Percentiles rank a stretch among this genome's conserved stretches.
Conservation (phyloP, 2,329 filamentous ascomycete species). For the Colletotrichum trifolii region DNA sequence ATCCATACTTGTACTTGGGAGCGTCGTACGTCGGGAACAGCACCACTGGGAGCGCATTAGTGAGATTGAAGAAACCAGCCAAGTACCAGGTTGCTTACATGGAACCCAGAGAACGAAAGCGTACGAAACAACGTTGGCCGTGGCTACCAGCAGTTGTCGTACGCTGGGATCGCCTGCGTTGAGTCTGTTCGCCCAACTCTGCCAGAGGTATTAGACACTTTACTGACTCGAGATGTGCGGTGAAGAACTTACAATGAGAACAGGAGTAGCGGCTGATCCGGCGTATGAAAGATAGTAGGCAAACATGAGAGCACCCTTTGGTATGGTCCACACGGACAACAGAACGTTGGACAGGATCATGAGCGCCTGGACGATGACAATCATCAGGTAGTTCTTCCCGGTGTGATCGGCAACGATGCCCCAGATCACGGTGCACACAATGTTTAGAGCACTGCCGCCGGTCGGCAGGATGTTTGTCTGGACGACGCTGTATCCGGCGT, state of each 20-base stretch:
- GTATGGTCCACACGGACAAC: slow-evolving; percentile 40
- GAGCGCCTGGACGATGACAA: slow-evolving; percentile 33
- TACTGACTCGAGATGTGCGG: too few relatives aligned
- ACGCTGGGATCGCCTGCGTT: slow-evolving; percentile 23
- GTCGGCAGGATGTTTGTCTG: slow-evolving; percentile 61
- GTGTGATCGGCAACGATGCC: slow-evolving; percentile 40
- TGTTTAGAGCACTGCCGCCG: slow-evolving; percentile 29
- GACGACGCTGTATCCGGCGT: slow-evolving; percentile 55
- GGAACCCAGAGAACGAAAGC: slow-evolving; percentile 30
- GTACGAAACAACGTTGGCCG: slow-evolving; percentile 23
- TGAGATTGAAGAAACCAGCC: fast-evolving
- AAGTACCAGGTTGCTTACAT: not conserved
- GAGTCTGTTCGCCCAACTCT: slow-evolving; percentile 26
- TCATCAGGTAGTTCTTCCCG: slow-evolving; percentile 32
- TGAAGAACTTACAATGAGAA: slow-evolving; percentile 38
- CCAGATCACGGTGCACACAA: slow-evolving; percentile 34
- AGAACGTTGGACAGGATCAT: slow-evolving; percentile 39
- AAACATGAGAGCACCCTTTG: slow-evolving; percentile 36
- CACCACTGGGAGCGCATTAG: slow-evolving; percentile 37
- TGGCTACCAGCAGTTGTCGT: slow-evolving; percentile 16
- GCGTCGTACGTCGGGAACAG: slow-evolving; percentile 49
- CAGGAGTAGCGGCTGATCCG: slow-evolving; percentile 38
- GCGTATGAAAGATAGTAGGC: slow-evolving; percentile 40
- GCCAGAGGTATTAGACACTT: not conserved
- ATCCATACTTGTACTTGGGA: slow-evolving; percentile 47